These are phyloP conservation scores for Actinomortierella wolfii DNA, from an alignment of 371 early-diverging fungal species.

Conservation along the genomic window DNA sequence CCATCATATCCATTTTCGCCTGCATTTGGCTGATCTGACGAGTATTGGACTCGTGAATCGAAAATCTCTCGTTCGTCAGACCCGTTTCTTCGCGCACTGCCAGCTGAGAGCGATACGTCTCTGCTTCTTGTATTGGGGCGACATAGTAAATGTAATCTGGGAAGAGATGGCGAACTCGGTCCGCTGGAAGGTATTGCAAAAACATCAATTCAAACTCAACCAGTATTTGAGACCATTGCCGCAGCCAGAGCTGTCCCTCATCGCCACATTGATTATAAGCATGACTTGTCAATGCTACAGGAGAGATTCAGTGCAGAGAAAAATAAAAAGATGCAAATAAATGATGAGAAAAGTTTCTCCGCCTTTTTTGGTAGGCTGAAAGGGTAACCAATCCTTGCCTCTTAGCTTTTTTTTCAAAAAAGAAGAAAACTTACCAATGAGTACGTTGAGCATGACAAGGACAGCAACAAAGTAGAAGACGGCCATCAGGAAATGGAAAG, in stretches of 20 bases:
- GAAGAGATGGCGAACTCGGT: conserved; percentile 32
- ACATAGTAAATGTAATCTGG: conserved; percentile 44
- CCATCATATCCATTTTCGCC: too few relatives aligned
- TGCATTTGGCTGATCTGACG: too few relatives aligned
- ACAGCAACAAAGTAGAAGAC: conserved; percentile 41
- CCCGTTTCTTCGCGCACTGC: too few relatives aligned
- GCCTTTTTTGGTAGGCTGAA: too few relatives aligned
- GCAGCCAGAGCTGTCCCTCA: conserved; percentile 33
- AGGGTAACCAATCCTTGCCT: too few relatives aligned
- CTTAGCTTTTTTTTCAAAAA: too few relatives aligned
- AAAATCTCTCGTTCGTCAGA: too few relatives aligned
- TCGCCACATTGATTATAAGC: conserved; percentile 32
- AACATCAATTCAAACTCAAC: conserved; percentile 1
- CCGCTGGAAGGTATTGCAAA: background rate
- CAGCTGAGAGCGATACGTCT: too few relatives aligned
- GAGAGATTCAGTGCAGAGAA: too few relatives aligned
- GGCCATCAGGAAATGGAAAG: conserved; percentile 40
- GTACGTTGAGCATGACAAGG: conserved; percentile 29
- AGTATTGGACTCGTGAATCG: too few relatives aligned
- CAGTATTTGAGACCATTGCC: conserved; percentile 39
- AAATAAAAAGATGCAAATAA: too few relatives aligned
- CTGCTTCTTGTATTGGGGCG: conserved; percentile 30
- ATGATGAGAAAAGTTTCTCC: too few relatives aligned
- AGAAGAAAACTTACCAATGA: conserved; percentile 23
- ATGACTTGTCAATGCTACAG: conserved; percentile 39